phyloP scores from a whole-genome alignment of 208 protist species.

The Leishmania turanica region DNA sequence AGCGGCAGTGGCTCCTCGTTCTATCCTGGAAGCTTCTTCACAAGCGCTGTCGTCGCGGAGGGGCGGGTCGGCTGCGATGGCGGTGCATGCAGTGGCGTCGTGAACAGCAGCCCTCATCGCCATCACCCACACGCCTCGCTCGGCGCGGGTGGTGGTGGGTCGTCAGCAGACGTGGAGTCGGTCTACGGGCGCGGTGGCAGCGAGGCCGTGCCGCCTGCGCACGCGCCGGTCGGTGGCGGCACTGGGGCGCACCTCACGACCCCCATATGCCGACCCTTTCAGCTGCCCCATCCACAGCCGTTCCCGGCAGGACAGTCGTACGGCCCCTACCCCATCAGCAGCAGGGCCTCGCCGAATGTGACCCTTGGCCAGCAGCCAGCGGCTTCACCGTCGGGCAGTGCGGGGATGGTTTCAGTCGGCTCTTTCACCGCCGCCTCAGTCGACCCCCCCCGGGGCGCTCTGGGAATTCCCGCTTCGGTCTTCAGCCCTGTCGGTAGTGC shows the following conservation, averaged over 20 bases:
- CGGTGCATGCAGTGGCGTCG: neutral
- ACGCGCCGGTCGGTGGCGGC: conserved; percentile 5
- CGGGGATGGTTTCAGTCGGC: conserved; percentile 9
- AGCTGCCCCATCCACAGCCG: neutral
- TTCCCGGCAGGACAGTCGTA: neutral
- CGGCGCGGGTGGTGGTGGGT: neutral
- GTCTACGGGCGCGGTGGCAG: neutral
- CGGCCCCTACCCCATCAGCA: neutral
- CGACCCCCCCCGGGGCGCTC: conserved; percentile 6
- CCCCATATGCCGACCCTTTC: neutral
- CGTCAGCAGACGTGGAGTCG: neutral
- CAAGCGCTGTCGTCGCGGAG: neutral
- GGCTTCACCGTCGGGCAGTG: neutral
- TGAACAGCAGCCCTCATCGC: neutral
- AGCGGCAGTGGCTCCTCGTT: conserved; percentile 23
- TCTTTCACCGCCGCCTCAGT: conserved; percentile 17
- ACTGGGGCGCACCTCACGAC: neutral
- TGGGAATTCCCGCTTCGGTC: neutral
- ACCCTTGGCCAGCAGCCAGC: neutral
- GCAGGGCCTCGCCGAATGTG: neutral
- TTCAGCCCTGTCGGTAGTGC: neutral
- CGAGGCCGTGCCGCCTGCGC: neutral
- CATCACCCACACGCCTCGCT: neutral
- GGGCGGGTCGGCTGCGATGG: neutral
- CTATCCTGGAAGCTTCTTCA: conserved; percentile 29